These are phyloP conservation scores for Emericellopsis terricola DNA, from an alignment of 495 filamentous ascomycete genomes.

Conservation along the genomic window DNA sequence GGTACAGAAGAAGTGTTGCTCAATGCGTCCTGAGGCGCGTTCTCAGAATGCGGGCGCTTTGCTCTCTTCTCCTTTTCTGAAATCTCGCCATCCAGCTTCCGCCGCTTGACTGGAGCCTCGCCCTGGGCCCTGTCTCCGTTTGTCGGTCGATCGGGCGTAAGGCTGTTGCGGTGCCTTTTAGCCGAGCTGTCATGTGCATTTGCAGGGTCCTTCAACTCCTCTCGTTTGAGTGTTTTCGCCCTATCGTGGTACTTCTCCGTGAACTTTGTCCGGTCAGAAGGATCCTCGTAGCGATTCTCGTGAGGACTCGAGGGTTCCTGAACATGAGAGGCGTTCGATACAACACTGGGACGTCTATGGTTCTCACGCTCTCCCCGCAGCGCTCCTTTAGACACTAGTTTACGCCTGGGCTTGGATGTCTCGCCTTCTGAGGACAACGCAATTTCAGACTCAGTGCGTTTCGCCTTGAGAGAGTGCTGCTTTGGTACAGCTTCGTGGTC, in stretches of 20 bases:
- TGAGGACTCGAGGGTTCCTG: slow-evolving; percentile 21
- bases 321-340: slow-evolving; percentile 25
- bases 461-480: slow-evolving; percentile 22
- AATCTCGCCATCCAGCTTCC: slow-evolving; percentile 28
- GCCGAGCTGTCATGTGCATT: slow-evolving; percentile 29
- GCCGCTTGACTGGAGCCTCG: slow-evolving; percentile 32
- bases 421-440: slow-evolving; percentile 33
- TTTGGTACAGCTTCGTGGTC: slow-evolving; percentile 39
- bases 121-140: slow-evolving; percentile 32
- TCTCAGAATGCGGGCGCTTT: slow-evolving; percentile 17
- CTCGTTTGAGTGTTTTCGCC: slow-evolving; percentile 31
- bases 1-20: slow-evolving; percentile 13
- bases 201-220: slow-evolving; percentile 35
- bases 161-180: slow-evolving; percentile 50
- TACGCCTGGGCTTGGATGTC: slow-evolving; percentile 35
- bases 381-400: slow-evolving; percentile 40
- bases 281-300: slow-evolving; percentile 20
- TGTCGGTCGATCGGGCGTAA: slow-evolving; percentile 44
- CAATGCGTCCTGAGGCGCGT: slow-evolving; percentile 14
- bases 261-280: slow-evolving; percentile 15
- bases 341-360: slow-evolving; percentile 27
- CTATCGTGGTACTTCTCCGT: slow-evolving; percentile 29
- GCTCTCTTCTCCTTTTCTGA: slow-evolving; percentile 22
- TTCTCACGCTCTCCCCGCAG: slow-evolving; percentile 36
- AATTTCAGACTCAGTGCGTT: slow-evolving; percentile 28